Percentiles rank a stretch among this genome's conserved stretches.
phyloP scores from a whole-genome alignment of 2,329 filamentous ascomycete genomes.

The Magnaporthiopsis incrustans region DNA sequence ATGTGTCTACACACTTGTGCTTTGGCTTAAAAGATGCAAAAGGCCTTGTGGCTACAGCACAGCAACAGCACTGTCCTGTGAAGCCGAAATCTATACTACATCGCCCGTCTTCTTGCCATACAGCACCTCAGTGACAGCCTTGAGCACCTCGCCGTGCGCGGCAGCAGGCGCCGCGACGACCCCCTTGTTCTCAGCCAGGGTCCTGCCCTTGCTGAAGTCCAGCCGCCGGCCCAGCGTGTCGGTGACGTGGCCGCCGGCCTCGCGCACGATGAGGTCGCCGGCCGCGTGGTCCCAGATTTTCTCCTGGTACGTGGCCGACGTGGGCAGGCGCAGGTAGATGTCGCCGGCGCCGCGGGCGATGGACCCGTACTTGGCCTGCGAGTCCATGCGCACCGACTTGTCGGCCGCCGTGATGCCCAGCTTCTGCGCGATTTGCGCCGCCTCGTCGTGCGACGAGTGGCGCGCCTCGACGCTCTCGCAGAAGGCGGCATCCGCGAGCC shows the following conservation, averaged over 20 bases:
- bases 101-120: slow-evolving; percentile 14
- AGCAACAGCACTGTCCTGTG: background rate
- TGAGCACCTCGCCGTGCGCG: slow-evolving; percentile 68
- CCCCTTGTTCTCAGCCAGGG: slow-evolving; percentile 83
- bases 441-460: slow-evolving; percentile 84
- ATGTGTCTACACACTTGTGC: background rate
- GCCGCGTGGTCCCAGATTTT: slow-evolving; percentile 99
- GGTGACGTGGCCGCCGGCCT: slow-evolving; percentile 86
- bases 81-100: background rate
- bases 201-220: slow-evolving; percentile 81
- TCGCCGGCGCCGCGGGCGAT: slow-evolving; percentile 92
- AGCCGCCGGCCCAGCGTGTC: slow-evolving; percentile 79
- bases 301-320: slow-evolving; percentile 77
- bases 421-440: slow-evolving; percentile 72
- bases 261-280: slow-evolving; percentile 86
- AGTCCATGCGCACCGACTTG: slow-evolving; percentile 92
- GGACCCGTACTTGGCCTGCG: slow-evolving; percentile 94
- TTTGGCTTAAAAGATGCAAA: background rate
- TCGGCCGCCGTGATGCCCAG: slow-evolving; percentile 68
- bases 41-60: background rate
- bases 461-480: slow-evolving; percentile 94
- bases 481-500: slow-evolving; percentile 77
- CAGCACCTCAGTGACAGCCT: slow-evolving; percentile 75
- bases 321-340: slow-evolving; percentile 84
- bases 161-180: slow-evolving; percentile 78